phyloP scores from a whole-genome alignment of 2,329 filamentous ascomycete genomes.

The Stylonectria norvegica region DNA sequence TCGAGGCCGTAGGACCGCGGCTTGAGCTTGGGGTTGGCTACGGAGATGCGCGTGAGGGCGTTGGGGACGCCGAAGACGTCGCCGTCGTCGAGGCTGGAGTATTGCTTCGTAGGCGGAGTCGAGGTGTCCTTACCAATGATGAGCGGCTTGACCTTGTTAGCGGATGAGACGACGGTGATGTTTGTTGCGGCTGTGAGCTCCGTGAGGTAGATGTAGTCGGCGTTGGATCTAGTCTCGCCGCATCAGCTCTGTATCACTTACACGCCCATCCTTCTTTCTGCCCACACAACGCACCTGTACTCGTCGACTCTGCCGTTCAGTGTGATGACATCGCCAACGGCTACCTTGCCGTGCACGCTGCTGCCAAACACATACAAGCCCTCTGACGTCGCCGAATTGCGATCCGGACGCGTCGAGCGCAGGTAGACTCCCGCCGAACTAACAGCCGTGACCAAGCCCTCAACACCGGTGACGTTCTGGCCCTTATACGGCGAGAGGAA shows the following conservation, averaged over 20 bases:
- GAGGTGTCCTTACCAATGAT: slow-evolving; percentile 57
- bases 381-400: slow-evolving; percentile 57
- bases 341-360: slow-evolving; percentile 47
- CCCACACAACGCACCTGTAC: slow-evolving; percentile 39
- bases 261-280: too few species aligned
- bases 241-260: too few species aligned
- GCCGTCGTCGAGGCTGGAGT: slow-evolving; percentile 60
- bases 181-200: slow-evolving; percentile 57
- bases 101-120: slow-evolving; percentile 59
- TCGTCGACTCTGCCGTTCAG: slow-evolving; percentile 60
- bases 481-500: slow-evolving; percentile 61
- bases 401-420: slow-evolving; percentile 55
- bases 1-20: slow-evolving; percentile 63
- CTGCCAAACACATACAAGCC: slow-evolving; percentile 63
- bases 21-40: slow-evolving; percentile 57
- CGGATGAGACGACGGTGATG: slow-evolving; percentile 50
- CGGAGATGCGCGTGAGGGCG: slow-evolving; percentile 55
- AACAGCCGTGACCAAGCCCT: slow-evolving; percentile 63
- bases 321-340: slow-evolving; percentile 60
- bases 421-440: slow-evolving; percentile 61
- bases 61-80: slow-evolving; percentile 65
- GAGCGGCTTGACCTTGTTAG: slow-evolving; percentile 53
- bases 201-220: slow-evolving; percentile 60
- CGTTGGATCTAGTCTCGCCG: slow-evolving; percentile 48
- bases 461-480: slow-evolving; percentile 54